A percentile compares a stretch with the other conserved stretches of the same genome.
phyloP scores from a whole-genome alignment of 2,329 filamentous ascomycete species.

The Cladosporium sp. region DNA sequence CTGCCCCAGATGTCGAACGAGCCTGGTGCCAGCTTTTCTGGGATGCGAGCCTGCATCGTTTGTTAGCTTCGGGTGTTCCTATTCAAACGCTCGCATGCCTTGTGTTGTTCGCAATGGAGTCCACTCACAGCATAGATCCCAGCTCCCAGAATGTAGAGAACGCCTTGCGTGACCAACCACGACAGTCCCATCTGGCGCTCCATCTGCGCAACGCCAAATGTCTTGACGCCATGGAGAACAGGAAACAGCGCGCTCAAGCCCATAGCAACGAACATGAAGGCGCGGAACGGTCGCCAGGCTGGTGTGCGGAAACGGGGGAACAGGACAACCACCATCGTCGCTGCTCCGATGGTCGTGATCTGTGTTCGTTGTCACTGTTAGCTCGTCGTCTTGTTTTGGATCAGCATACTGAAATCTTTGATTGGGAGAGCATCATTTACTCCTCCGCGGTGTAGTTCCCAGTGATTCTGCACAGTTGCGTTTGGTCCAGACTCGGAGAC shows the following conservation, averaged over 20 bases:
- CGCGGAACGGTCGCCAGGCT: conserved; percentile 78
- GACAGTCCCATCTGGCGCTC: conserved; percentile 73
- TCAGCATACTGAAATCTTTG: not conserved
- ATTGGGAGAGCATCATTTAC: not conserved
- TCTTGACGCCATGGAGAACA: conserved; percentile 70
- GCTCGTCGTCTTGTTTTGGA: not conserved
- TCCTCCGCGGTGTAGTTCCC: not conserved
- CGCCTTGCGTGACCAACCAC: conserved; percentile 78
- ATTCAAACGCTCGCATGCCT: not conserved
- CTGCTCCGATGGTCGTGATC: conserved; percentile 77
- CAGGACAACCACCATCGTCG: conserved; percentile 74
- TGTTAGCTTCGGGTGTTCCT: conserved; percentile 1
- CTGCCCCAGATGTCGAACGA: conserved; percentile 87
- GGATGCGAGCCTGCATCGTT: conserved; percentile 65
- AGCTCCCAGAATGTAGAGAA: conserved; percentile 82
- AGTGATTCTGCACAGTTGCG: not conserved
- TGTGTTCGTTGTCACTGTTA: conserved; percentile 37
- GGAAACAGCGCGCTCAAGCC: conserved; percentile 83
- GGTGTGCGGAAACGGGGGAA: conserved; percentile 83
- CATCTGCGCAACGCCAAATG: conserved; percentile 68
- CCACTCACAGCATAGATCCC: conserved; percentile 74
- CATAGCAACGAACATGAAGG: conserved; percentile 83
- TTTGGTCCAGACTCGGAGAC: not conserved
- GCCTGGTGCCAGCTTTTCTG: conserved; percentile 76
- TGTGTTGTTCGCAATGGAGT: not conserved